These are phyloP conservation scores for Diophrys sp. DNA, from an alignment of 73 alveolate species.

Conservation along the genomic window DNA sequence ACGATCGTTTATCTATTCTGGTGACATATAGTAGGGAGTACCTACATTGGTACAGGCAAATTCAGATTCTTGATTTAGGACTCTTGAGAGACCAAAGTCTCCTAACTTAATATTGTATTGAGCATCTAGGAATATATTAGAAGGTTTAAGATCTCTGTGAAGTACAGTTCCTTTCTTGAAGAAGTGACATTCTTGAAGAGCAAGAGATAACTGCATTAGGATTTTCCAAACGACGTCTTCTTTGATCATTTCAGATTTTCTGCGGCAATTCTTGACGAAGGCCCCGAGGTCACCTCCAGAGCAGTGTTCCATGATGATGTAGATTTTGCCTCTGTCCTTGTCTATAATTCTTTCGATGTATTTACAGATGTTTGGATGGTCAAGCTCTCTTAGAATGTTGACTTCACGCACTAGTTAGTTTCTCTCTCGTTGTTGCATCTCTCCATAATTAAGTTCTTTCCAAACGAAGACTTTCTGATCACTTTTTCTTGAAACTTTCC, in stretches of 20 bases:
- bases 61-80: conserved; percentile 76
- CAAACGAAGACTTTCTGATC: conserved; percentile 86
- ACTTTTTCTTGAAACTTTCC: conserved; percentile 74
- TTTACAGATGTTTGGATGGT: conserved; percentile 51
- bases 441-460: conserved; percentile 89
- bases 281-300: conserved; percentile 80
- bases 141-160: conserved; percentile 95
- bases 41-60: conserved; percentile 96
- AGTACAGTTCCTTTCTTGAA: conserved; percentile 74
- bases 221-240: conserved; percentile 95
- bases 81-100: conserved; percentile 93
- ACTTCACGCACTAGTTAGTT: conserved; percentile 83
- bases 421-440: conserved; percentile 89
- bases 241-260: conserved; percentile 56
- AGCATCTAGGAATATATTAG: conserved; percentile 82
- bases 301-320: conserved; percentile 81
- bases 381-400: conserved; percentile 47
- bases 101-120: conserved; percentile 86
- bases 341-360: conserved; percentile 58
- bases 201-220: conserved; percentile 73
- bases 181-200: conserved; percentile 80
- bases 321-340: conserved; percentile 41
- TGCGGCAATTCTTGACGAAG: conserved; percentile 48
- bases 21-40: conserved; percentile 97
- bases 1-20: conserved; percentile 92